Conservation (phyloP, 2,329 filamentous ascomycete species). For the Hirsutella rhossiliensis region DNA sequence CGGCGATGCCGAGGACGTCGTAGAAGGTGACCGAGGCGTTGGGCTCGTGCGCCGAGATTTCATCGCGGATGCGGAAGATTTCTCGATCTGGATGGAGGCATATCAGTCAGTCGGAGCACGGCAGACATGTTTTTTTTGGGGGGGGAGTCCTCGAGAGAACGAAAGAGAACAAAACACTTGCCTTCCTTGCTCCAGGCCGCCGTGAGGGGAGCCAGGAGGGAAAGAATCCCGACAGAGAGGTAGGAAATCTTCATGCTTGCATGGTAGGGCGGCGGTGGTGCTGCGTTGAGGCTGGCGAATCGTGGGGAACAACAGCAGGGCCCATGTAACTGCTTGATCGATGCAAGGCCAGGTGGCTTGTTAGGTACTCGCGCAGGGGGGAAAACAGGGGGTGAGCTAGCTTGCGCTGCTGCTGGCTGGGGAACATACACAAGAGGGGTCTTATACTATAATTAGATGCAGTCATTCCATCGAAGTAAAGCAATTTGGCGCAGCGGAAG, state of each 20-base stretch:
- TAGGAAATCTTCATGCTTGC: constrained; percentile 60
- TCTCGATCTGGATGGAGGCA: constrained; percentile 62
- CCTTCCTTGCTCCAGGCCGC: constrained; percentile 83
- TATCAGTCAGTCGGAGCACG: too few species aligned
- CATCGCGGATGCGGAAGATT: constrained; percentile 91
- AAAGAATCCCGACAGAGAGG: constrained; percentile 56
- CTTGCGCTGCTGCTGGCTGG: neutral
- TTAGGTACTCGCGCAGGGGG: neutral
- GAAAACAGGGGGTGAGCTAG: neutral
- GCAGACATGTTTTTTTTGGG: too few species aligned
- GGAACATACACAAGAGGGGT: too few species aligned
- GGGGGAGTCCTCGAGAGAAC: too few species aligned
- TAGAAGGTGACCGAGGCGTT: constrained; percentile 81
- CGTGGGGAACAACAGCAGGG: neutral
- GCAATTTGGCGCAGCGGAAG: constrained; percentile 18
- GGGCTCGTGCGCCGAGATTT: constrained; percentile 65
- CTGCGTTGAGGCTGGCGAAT: neutral
- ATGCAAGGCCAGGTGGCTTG: neutral
- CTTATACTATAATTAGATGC: neutral
- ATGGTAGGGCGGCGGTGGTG: constrained; percentile 12
- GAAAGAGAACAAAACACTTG: constrained; percentile 20
- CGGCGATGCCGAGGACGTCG: constrained; percentile 71
- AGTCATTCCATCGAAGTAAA: constrained; percentile 1
- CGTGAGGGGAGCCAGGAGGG: constrained; percentile 52
- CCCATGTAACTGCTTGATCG: neutral